These are phyloP conservation scores for Phytophthora boehmeriae DNA, from an alignment of 352 stramenopile genomes.

Conservation along the genomic window DNA sequence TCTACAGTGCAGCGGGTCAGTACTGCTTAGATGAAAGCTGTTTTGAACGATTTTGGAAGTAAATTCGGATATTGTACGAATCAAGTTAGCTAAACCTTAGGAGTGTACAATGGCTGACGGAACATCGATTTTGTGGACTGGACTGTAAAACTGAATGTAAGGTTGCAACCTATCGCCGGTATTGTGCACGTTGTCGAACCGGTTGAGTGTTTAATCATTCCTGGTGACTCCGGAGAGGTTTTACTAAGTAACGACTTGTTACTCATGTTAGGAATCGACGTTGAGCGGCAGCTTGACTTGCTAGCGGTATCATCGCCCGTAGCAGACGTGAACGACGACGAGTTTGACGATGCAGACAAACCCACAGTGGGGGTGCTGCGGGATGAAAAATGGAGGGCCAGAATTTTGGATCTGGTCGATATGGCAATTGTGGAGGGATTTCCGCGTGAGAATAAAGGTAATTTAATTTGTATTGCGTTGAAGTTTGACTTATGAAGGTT, in stretches of 20 bases:
- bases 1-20: slow-evolving; percentile 8
- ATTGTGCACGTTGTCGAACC: slow-evolving; percentile 10
- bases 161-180: slow-evolving; percentile 7
- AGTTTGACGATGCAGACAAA: slow-evolving; percentile 17
- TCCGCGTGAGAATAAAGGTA: not conserved
- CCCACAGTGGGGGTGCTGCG: not conserved
- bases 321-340: not conserved
- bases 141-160: slow-evolving; percentile 14
- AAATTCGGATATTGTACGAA: not conserved
- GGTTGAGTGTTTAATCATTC: slow-evolving; percentile 23
- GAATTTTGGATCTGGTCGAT: not conserved
- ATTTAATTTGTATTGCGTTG: slow-evolving; percentile 4
- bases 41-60: slow-evolving; percentile 1
- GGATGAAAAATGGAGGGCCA: not conserved
- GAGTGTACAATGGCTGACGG: slow-evolving; percentile 9
- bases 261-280: slow-evolving; percentile 11
- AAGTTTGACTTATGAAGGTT: slow-evolving; percentile 14
- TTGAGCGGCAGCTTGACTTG: slow-evolving; percentile 12
- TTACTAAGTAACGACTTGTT: slow-evolving; percentile 21
- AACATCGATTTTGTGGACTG: slow-evolving; percentile 9
- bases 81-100: not conserved
- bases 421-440: slow-evolving; percentile 6
- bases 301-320: slow-evolving; percentile 5
- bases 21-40: slow-evolving; percentile 2
- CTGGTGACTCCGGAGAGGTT: slow-evolving; percentile 11